Percentiles rank a stretch among this genome's conserved stretches.
These are phyloP conservation scores for Vitis rotundifolia DNA, from an alignment of 164 flowering plant species.

Conservation along the genomic window DNA sequence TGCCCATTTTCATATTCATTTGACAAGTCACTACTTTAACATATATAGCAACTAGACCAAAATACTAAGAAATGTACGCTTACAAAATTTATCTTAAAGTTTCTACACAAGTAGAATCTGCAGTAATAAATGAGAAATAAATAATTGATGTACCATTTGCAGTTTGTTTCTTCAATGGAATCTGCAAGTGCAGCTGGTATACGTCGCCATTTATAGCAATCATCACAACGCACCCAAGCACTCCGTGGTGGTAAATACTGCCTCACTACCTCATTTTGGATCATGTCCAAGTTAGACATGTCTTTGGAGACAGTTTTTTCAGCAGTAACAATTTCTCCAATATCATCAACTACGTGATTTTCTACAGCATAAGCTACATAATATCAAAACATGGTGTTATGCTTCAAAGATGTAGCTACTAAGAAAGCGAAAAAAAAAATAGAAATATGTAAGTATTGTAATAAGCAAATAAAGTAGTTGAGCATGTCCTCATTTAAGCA, in stretches of 20 bases:
- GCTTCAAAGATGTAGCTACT: background rate
- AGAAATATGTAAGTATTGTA: background rate
- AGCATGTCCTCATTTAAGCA: background rate
- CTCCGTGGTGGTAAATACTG: constrained; percentile 32
- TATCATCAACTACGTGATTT: constrained; percentile 18
- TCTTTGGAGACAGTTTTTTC: constrained; percentile 17
- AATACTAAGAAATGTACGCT: background rate
- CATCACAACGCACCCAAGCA: constrained; percentile 98
- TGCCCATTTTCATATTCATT: too few species aligned
- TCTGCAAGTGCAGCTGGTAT: constrained; percentile 80
- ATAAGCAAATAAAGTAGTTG: background rate
- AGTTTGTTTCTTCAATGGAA: constrained; percentile 60
- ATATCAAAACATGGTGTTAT: background rate
- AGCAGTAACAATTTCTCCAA: constrained; percentile 18
- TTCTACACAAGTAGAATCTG: background rate
- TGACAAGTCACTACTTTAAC: too few species aligned
- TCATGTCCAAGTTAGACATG: constrained; percentile 19
- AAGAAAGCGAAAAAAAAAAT: background rate
- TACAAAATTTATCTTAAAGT: background rate
- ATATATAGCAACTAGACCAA: too few species aligned
- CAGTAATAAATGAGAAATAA: constrained; percentile 1
- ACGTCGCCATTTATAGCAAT: constrained; percentile 90
- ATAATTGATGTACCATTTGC: constrained; percentile 62
- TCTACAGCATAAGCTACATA: constrained; percentile 11
- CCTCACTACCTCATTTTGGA: constrained; percentile 22